Conservation (phyloP, 2,329 filamentous ascomycete genomes). For the Hymenoscyphus infarciens region DNA sequence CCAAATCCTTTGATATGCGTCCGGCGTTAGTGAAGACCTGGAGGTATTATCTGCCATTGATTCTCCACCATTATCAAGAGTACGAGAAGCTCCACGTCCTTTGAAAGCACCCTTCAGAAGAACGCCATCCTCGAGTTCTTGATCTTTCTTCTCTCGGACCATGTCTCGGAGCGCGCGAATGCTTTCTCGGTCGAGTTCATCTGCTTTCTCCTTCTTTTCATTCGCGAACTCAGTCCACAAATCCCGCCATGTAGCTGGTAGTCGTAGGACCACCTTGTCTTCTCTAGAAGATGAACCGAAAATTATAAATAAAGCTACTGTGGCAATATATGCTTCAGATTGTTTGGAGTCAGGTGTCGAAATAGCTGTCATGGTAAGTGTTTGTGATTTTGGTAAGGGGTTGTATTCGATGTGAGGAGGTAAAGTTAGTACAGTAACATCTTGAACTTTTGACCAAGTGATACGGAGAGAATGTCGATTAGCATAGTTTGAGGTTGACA, state of each 20-base stretch:
- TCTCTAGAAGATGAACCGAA: constrained; percentile 77
- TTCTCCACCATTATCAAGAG: constrained; percentile 48
- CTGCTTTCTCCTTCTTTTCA: constrained; percentile 64
- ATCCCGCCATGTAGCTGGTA: constrained; percentile 80
- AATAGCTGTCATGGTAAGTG: constrained; percentile 69
- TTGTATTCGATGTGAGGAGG: constrained; percentile 32
- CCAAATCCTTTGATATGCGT: constrained; percentile 56
- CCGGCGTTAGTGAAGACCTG: constrained; percentile 25
- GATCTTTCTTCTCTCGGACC: constrained; percentile 64
- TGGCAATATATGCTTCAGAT: constrained; percentile 83
- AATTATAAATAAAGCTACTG: constrained; percentile 74
- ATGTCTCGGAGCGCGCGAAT: constrained; percentile 67
- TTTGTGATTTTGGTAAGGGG: constrained; percentile 48
- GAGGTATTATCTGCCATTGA: constrained; percentile 36
- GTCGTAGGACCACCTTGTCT: constrained; percentile 75
- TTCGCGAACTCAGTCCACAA: constrained; percentile 78
- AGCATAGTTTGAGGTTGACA: constrained; percentile 72
- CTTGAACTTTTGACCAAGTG: constrained; percentile 73
- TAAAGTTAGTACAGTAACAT: constrained; percentile 40
- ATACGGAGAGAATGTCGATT: constrained; percentile 73
- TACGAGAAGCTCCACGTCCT: constrained; percentile 49
- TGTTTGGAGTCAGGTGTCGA: constrained; percentile 74
- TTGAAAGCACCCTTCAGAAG: constrained; percentile 75
- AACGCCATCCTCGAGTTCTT: constrained; percentile 69
- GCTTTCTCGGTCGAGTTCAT: constrained; percentile 65